A percentile compares a stretch with the other conserved stretches of the same genome.
phyloP scores from a whole-genome alignment of 805 yeast genomes.

The Phaffomyces antillensis region DNA sequence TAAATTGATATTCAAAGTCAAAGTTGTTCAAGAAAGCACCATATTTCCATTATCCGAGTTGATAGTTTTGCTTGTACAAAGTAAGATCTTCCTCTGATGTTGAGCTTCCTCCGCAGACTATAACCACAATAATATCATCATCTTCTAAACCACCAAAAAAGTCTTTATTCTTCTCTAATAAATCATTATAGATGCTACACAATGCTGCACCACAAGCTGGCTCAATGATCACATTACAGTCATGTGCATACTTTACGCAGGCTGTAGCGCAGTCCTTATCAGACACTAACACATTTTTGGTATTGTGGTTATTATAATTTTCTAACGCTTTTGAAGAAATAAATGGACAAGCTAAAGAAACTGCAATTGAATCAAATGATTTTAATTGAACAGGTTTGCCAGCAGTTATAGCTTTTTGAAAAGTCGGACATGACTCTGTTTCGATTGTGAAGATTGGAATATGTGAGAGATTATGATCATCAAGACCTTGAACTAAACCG shows the following conservation, averaged over 20 bases:
- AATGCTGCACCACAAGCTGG: conserved; percentile 74
- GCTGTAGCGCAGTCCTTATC: conserved; percentile 53
- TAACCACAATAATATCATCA: conserved; percentile 42
- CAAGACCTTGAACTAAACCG: conserved; percentile 42
- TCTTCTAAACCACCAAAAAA: conserved; percentile 24
- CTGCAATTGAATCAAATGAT: conserved; percentile 48
- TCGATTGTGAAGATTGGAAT: conserved; percentile 46
- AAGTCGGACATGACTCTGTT: conserved; percentile 56
- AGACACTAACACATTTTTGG: conserved; percentile 36
- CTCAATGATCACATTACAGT: conserved; percentile 48
- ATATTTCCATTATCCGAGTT: background rate
- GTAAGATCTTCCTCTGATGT: conserved; percentile 26
- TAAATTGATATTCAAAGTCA: background rate
- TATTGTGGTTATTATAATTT: conserved; percentile 34
- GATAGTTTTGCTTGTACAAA: conserved; percentile 12
- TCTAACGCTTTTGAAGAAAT: conserved; percentile 45
- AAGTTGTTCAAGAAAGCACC: background rate
- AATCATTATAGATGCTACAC: conserved; percentile 39
- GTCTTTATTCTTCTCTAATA: conserved; percentile 25
- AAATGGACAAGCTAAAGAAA: conserved; percentile 55
- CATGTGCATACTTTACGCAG: conserved; percentile 41
- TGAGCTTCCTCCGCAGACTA: conserved; percentile 54
- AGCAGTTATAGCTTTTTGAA: conserved; percentile 42
- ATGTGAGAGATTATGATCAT: conserved; percentile 27
- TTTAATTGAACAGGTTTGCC: conserved; percentile 37